Conservation (phyloP, 257 asterid species). For the Petrea volubilis region DNA sequence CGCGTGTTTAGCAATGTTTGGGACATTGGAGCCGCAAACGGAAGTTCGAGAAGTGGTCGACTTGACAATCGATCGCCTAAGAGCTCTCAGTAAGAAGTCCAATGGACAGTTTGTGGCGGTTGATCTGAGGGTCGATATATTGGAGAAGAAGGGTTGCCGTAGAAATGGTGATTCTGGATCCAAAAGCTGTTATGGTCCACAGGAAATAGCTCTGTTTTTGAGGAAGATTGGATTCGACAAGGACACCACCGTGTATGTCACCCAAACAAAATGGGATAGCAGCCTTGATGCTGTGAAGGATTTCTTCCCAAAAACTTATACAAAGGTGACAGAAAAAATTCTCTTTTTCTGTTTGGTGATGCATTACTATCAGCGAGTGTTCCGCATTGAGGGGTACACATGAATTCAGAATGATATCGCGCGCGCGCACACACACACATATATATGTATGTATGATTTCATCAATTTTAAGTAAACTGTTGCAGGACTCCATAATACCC, state of each 20-base stretch:
- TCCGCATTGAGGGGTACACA: too few relatives aligned
- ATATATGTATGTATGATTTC: too few relatives aligned
- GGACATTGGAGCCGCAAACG: constrained; percentile 51
- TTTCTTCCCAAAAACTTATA: constrained; percentile 64
- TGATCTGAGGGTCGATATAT: constrained; percentile 63
- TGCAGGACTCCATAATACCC: constrained; percentile 65
- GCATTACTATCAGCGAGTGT: too few relatives aligned
- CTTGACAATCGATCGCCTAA: constrained; percentile 57
- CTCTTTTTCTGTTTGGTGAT: background rate
- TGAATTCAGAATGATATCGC: too few relatives aligned
- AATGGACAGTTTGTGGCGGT: constrained; percentile 65
- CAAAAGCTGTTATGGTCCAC: constrained; percentile 66
- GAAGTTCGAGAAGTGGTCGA: constrained; percentile 63
- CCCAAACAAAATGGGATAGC: constrained; percentile 72
- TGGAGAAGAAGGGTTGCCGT: constrained; percentile 71
- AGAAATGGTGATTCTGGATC: constrained; percentile 45
- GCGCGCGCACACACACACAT: too few relatives aligned
- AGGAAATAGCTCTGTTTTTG: constrained; percentile 59
- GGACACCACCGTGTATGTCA: constrained; percentile 62
- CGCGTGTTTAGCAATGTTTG: constrained; percentile 78
- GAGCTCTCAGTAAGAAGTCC: constrained; percentile 55
- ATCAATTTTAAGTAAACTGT: background rate
- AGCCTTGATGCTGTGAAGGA: constrained; percentile 63
- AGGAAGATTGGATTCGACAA: constrained; percentile 61
- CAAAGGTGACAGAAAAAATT: constrained; percentile 45